phyloP scores from a whole-genome alignment of 345 rosid species.

The Mallotus nudiflorus region DNA sequence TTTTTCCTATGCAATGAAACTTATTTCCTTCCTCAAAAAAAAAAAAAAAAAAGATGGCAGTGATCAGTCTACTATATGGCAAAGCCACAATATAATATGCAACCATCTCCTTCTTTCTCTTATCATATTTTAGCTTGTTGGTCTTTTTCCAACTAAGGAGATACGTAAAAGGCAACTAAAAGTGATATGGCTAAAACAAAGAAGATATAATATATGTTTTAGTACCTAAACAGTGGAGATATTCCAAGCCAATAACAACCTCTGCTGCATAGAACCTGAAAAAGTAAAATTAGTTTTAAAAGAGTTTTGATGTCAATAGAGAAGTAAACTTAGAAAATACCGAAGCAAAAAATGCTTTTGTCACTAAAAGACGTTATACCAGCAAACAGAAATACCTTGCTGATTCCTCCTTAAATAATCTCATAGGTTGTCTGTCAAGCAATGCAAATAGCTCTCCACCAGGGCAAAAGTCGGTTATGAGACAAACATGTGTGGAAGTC shows the following conservation, averaged over 20 bases:
- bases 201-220: background rate
- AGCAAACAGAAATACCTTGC: constrained; percentile 56
- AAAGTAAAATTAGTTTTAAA: constrained; percentile 3
- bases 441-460: constrained; percentile 95
- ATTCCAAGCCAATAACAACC: constrained; percentile 82
- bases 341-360: background rate
- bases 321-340: background rate
- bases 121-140: too few species aligned
- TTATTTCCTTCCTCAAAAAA: too few species aligned
- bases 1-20: too few species aligned
- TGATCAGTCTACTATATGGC: too few species aligned
- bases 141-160: background rate
- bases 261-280: constrained; percentile 95
- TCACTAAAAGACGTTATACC: background rate
- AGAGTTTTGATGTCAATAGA: too few species aligned
- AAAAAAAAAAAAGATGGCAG: too few species aligned
- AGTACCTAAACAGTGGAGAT: constrained; percentile 96
- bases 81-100: too few species aligned
- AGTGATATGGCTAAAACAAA: too few species aligned
- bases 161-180: too few species aligned
- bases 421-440: constrained; percentile 94
- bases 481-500: constrained; percentile 93
- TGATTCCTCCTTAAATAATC: constrained; percentile 74
- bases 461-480: constrained; percentile 93
- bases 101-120: too few species aligned